Evolutionary conservation across 2,329 filamentous ascomycete species (phyloP).

Genomic region (Ceratocystis variospora): DNA sequence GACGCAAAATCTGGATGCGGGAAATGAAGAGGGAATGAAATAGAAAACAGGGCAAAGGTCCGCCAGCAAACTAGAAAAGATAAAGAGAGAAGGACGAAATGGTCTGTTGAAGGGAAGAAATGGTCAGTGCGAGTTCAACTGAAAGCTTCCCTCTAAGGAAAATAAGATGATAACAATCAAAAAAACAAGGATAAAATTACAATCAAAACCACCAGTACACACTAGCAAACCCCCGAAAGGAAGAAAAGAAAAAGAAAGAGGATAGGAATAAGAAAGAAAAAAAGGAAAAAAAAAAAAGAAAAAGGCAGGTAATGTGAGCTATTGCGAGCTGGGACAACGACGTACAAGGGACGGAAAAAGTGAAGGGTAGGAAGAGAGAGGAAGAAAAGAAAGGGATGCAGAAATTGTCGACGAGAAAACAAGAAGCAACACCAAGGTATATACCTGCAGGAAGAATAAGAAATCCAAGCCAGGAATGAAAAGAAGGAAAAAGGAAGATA

Average conservation of each 20-base stretch:
- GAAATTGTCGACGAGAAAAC: neutral
- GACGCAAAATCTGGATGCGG: neutral
- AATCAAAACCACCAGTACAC: neutral
- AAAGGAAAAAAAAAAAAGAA: too few species aligned
- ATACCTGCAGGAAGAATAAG: slow-evolving; percentile 1
- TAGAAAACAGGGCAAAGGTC: neutral
- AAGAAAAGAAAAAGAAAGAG: neutral
- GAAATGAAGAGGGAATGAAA: slow-evolving; percentile 1
- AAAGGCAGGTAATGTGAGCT: neutral
- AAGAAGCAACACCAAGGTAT: neutral
- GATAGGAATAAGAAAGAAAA: too few species aligned
- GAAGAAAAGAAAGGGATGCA: slow-evolving; percentile 3
- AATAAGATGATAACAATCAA: neutral
- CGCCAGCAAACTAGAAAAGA: neutral
- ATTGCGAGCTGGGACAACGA: too few species aligned
- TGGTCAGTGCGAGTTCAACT: slow-evolving; percentile 6
- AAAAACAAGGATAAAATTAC: neutral
- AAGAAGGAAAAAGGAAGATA: slow-evolving; percentile 5
- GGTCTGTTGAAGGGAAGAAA: neutral
- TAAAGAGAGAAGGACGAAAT: slow-evolving; percentile 2
- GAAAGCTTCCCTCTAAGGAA: neutral
- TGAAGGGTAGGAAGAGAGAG: neutral
- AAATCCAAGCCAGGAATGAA: neutral
- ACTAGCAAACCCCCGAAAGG: neutral
- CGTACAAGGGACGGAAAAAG: neutral